These are phyloP conservation scores for Claviceps pazoutovae DNA, from an alignment of 2,329 filamentous ascomycete genomes.

Conservation along the genomic window DNA sequence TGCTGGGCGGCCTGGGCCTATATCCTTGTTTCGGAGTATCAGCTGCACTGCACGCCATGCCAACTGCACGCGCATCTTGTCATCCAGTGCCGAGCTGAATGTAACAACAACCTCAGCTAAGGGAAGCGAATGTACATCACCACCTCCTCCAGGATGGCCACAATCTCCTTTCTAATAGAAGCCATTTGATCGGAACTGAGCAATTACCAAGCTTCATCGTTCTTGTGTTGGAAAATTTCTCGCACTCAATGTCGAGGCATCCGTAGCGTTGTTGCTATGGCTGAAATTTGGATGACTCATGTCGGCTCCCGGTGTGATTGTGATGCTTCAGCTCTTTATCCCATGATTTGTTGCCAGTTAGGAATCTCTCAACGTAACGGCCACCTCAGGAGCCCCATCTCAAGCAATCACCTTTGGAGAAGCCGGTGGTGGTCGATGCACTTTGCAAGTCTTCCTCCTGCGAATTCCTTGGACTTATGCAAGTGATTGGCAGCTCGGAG, in stretches of 20 bases:
- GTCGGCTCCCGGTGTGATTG: neutral
- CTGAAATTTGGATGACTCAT: neutral
- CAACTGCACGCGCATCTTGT: constrained; percentile 34
- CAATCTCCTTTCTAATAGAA: constrained; percentile 45
- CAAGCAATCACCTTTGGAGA: constrained; percentile 77
- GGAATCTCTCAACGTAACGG: constrained; percentile 54
- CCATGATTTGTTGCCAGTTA: constrained; percentile 48
- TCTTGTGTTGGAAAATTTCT: constrained; percentile 86
- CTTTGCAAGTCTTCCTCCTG: neutral
- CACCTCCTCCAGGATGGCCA: constrained; percentile 32
- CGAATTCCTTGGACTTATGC: neutral
- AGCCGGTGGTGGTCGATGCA: constrained; percentile 10
- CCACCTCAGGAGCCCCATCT: constrained; percentile 83
- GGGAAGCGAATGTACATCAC: constrained; percentile 46
- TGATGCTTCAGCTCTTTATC: constrained; percentile 16
- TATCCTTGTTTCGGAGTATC: constrained; percentile 49
- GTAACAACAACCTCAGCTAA: constrained; percentile 43
- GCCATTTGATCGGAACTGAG: constrained; percentile 61
- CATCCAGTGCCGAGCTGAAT: constrained; percentile 41
- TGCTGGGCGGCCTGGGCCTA: constrained; percentile 51
- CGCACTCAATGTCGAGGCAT: constrained; percentile 42
- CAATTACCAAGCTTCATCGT: constrained; percentile 78
- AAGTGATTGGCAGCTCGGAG: neutral
- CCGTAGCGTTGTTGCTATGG: neutral
- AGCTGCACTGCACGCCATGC: constrained; percentile 25